Conservation (phyloP, 805 yeast genomes). For the Trichomonascus vanleenenianus region DNA sequence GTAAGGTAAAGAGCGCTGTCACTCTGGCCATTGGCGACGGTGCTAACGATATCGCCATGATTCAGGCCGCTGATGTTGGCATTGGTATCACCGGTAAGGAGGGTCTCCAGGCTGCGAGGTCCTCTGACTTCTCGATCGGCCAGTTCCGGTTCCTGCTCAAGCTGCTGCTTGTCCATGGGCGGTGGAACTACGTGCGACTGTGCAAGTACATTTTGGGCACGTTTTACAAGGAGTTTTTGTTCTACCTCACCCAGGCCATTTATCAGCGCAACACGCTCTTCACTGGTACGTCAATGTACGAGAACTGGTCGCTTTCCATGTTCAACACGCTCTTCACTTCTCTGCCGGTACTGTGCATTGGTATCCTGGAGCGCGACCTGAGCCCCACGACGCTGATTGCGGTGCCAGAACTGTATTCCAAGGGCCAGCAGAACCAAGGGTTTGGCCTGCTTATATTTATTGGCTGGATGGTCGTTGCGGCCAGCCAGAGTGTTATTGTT, state of each 20-base stretch:
- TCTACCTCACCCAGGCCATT: slow-evolving; percentile 80
- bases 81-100: slow-evolving; percentile 96
- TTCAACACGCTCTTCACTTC: slow-evolving; percentile 94
- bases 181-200: slow-evolving; percentile 90
- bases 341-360: slow-evolving; percentile 81
- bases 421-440: slow-evolving; percentile 65
- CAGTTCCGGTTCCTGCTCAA: slow-evolving; percentile 83
- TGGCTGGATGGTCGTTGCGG: slow-evolving; percentile 72
- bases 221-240: slow-evolving; percentile 86
- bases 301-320: slow-evolving; percentile 95
- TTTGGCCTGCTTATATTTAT: slow-evolving; percentile 66
- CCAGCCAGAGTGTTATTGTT: slow-evolving; percentile 61
- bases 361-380: slow-evolving; percentile 92
- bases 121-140: slow-evolving; percentile 91
- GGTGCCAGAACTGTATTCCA: slow-evolving; percentile 79
- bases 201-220: slow-evolving; percentile 89
- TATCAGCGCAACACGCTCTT: slow-evolving; percentile 82
- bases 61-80: slow-evolving; percentile 96
- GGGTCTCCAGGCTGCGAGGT: slow-evolving; percentile 93
- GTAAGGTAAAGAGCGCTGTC: slow-evolving; percentile 58
- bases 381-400: slow-evolving; percentile 82
- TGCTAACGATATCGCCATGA: slow-evolving; percentile 99
- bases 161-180: slow-evolving; percentile 84
- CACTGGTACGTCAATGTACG: slow-evolving; percentile 90
- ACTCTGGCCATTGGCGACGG: slow-evolving; percentile 98